These are phyloP conservation scores for Nakazawaea wyomingensis DNA, from an alignment of 805 yeast genomes.

Conservation along the genomic window DNA sequence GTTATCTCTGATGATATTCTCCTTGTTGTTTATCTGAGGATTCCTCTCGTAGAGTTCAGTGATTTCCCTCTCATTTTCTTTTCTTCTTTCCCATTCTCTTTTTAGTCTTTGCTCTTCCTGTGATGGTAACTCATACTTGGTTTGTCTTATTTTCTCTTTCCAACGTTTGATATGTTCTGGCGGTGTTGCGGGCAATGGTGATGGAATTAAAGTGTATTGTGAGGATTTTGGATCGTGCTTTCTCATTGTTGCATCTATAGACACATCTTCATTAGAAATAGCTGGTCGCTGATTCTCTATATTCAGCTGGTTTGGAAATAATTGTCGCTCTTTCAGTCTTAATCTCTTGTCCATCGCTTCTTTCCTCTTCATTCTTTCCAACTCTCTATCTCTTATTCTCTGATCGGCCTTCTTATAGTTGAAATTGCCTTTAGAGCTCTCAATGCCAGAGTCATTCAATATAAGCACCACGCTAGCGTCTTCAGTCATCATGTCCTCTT, in stretches of 20 bases:
- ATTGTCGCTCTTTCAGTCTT: conserved; percentile 9
- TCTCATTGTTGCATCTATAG: conserved; percentile 10
- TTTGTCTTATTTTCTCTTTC: conserved; percentile 4
- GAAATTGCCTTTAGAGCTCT: background rate
- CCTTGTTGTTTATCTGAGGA: background rate
- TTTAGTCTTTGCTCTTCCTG: conserved; percentile 9
- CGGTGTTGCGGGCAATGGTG: conserved; percentile 10
- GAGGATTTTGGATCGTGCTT: background rate
- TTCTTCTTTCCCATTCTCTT: background rate
- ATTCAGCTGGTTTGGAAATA: background rate
- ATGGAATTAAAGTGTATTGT: conserved; percentile 1
- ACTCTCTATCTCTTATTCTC: conserved; percentile 3
- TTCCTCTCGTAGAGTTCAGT: background rate
- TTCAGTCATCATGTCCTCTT: conserved; percentile 1
- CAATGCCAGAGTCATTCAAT: conserved; percentile 6
- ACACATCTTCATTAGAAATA: background rate
- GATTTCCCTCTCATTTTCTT: background rate
- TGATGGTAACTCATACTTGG: conserved; percentile 8
- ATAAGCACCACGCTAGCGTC: conserved; percentile 9
- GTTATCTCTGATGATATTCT: background rate
- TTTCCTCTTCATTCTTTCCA: background rate
- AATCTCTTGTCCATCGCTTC: conserved; percentile 4
- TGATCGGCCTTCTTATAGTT: conserved; percentile 4
- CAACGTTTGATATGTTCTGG: conserved; percentile 8
- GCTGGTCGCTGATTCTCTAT: background rate